Base-by-base conservation (phyloP, 2,329 filamentous ascomycete genomes). In the Aspergillus sp. region DNA sequence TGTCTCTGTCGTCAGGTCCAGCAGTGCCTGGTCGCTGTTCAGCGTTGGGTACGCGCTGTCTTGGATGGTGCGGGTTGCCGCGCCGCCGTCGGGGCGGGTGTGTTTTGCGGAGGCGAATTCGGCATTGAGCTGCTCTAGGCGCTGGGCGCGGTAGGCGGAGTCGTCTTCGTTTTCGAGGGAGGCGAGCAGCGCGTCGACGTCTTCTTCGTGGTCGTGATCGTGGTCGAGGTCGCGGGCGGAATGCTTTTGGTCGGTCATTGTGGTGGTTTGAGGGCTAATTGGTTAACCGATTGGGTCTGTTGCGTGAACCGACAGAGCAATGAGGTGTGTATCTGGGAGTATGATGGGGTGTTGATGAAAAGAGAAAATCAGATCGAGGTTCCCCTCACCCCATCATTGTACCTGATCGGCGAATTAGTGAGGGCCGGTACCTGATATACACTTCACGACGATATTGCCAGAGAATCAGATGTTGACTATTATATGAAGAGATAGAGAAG, bases 131-230 rank as follows among this genome's bases (percentile, higher is more conserved):
- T 84, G 81, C 58, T 83, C 76, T 49, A 84, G 74, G 26, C 82
- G 79, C 48, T 78, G 74, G 58, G 82, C 80, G 52, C 81, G 80
- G 64, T 84, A 81, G 49, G 73, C 72, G 26, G 73, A 69, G 63
- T 83, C 78, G 54, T 83, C 78, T 66, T 78, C 74, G 38, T 72
- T 66, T 61, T 78, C 76, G 43, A 86, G 77, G 50, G 79, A 76
- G 33, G 79, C 80, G 58, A 86, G 81, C 50, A 86, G 76, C 43
- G 80, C 81, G 61, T 85, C 83, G 64, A 83, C 79, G 64, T 83
- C 79, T 55, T 79, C 77, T 4, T 65, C 64, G 57, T 80, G 3
- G 54, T 72, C 67, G 33, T 68, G 66, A 52, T 69, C 54, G 46
- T 20, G 19, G 14, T 22, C 2, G 32, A 8, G 9, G 19, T n/a